These are phyloP conservation scores for Helicostylum pulchrum DNA, from an alignment of 192 early-diverging fungal species.

Conservation along the genomic window DNA sequence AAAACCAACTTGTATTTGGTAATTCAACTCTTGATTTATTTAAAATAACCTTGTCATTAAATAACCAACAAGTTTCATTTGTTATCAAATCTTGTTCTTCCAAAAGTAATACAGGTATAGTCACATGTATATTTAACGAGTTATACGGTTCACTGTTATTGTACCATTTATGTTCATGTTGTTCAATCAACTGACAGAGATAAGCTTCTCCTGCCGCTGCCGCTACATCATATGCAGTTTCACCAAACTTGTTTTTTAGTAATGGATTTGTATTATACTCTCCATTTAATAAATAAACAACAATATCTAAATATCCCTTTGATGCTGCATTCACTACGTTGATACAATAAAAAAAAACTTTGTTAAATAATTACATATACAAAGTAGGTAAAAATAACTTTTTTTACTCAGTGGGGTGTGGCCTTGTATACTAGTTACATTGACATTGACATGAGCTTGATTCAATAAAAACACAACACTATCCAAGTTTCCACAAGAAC, in stretches of 20 bases:
- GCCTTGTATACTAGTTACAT: constrained; percentile 54
- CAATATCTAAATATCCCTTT: constrained; percentile 57
- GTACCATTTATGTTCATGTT: constrained; percentile 48
- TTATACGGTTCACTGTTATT: not conserved
- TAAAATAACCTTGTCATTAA: not conserved
- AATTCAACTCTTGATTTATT: not conserved
- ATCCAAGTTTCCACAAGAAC: constrained; percentile 47
- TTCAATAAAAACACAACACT: constrained; percentile 56
- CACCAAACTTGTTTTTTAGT: constrained; percentile 55
- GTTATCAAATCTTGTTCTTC: not conserved
- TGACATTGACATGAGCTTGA: constrained; percentile 42
- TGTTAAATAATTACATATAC: not conserved
- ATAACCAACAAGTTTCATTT: not conserved
- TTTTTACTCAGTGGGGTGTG: constrained; percentile 70
- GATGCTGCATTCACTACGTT: constrained; percentile 60
- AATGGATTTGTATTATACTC: constrained; percentile 50
- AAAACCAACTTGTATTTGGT: constrained; percentile 11
- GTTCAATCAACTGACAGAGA: constrained; percentile 61
- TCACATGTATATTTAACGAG: constrained; percentile 1
- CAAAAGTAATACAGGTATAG: not conserved
- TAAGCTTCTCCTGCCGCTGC: constrained; percentile 56
- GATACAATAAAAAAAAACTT: not conserved
- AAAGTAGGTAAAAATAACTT: not conserved
- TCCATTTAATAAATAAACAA: constrained; percentile 52
- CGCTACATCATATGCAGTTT: constrained; percentile 72